Conservation (phyloP, 306 rosid species). For the Citrullus colocynthis region DNA sequence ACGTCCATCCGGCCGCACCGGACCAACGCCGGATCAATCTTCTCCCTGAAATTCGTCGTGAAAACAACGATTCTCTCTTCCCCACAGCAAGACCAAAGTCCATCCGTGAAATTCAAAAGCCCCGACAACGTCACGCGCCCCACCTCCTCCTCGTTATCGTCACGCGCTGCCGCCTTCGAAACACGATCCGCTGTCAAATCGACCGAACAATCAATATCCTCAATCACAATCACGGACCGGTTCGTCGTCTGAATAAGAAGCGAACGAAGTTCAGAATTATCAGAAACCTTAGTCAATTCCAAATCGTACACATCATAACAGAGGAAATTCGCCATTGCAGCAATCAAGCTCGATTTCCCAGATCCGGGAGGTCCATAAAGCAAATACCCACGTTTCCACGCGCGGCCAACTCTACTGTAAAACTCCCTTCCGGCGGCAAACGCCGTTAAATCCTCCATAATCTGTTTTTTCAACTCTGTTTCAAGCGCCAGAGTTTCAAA, state of each 20-base stretch:
- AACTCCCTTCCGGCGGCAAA: conserved; percentile 57
- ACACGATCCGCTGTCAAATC: conserved; percentile 62
- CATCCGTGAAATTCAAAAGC: conserved; percentile 69
- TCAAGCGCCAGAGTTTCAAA: conserved; percentile 65
- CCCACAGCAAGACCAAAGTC: conserved; percentile 82
- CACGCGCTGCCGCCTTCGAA: conserved; percentile 16
- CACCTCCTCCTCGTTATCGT: conserved; percentile 19
- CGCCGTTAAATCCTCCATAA: conserved; percentile 45
- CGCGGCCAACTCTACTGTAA: conserved; percentile 68
- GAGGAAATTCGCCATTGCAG: conserved; percentile 77
- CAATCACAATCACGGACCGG: conserved; percentile 71
- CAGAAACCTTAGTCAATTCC: conserved; percentile 68
- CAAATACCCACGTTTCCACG: conserved; percentile 83
- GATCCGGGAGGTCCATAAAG: conserved; percentile 83
- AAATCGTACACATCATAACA: conserved; percentile 81
- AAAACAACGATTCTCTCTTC: conserved; percentile 73
- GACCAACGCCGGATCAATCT: conserved; percentile 67
- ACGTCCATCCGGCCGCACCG: conserved; percentile 88
- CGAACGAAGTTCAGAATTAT: conserved; percentile 71
- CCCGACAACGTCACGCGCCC: conserved; percentile 76
- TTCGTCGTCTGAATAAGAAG: conserved; percentile 70
- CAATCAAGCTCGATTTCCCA: conserved; percentile 78
- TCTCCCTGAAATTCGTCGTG: conserved; percentile 60
- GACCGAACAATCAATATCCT: conserved; percentile 73
- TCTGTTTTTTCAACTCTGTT: conserved; percentile 48